These are phyloP conservation scores for Cercospora canescens DNA, from an alignment of 2,329 filamentous ascomycete species.

Conservation along the genomic window DNA sequence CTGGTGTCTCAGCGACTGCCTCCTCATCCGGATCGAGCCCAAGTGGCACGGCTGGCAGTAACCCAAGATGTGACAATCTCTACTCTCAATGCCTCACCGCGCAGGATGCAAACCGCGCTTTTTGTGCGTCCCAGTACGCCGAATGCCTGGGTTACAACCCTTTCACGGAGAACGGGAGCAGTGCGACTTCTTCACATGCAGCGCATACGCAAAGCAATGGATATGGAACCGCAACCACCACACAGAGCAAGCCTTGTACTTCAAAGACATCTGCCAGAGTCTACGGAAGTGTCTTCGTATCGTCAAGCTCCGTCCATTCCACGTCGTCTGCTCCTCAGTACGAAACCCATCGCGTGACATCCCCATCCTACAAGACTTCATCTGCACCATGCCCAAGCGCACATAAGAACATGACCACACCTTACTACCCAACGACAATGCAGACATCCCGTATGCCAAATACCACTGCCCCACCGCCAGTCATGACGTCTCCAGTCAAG, in stretches of 20 bases:
- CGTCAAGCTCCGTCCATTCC: not conserved
- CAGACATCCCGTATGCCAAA: not conserved
- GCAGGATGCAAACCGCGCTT: constrained; percentile 13
- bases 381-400: not conserved
- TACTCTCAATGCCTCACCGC: constrained; percentile 6
- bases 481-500: constrained; percentile 5
- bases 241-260: not conserved
- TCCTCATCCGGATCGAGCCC: not conserved
- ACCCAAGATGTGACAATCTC: not conserved
- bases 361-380: not conserved
- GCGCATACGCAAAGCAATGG: not conserved
- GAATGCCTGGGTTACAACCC: constrained; percentile 20
- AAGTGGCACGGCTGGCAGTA: not conserved
- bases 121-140: constrained; percentile 17
- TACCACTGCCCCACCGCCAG: not conserved
- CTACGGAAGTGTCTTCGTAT: not conserved
- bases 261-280: not conserved
- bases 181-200: constrained; percentile 14
- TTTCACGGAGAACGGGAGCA: constrained; percentile 13
- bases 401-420: not conserved
- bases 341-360: not conserved
- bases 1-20: not conserved
- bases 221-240: not conserved
- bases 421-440: not conserved
- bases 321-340: not conserved